phyloP scores from a whole-genome alignment of 441 rosid species.

The Erodium chrysanthum region DNA sequence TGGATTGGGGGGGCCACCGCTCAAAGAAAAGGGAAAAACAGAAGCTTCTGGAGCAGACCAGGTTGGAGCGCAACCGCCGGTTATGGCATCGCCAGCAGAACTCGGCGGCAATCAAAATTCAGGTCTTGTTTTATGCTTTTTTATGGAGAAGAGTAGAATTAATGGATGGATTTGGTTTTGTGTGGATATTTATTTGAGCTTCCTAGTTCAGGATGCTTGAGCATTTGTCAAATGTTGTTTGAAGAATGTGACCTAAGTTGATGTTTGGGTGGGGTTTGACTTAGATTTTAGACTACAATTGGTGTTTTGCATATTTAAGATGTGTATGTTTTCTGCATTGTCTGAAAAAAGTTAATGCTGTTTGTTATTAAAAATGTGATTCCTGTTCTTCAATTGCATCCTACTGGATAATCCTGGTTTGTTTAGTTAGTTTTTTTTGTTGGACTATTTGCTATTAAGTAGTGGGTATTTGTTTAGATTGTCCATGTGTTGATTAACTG shows the following conservation, averaged over 20 bases:
- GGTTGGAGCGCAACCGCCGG: constrained; percentile 82
- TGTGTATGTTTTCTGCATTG: neutral
- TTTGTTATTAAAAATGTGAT: neutral
- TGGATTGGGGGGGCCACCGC: constrained; percentile 96
- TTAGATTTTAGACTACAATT: no score
- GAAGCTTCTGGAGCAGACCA: constrained; percentile 89
- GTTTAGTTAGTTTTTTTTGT: neutral
- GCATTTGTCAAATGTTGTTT: neutral
- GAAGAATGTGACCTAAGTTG: neutral
- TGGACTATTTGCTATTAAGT: neutral
- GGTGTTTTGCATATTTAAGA: neutral
- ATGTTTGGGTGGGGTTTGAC: no score
- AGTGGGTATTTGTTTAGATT: neutral
- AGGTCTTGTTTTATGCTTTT: constrained; percentile 32
- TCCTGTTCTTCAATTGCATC: neutral
- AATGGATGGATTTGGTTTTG: neutral
- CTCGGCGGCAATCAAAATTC: constrained; percentile 68
- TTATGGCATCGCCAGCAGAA: constrained; percentile 63
- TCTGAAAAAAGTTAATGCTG: neutral
- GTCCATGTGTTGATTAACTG: neutral
- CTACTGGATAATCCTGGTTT: neutral
- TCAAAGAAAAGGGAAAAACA: constrained; percentile 86
- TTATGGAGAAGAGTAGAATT: no score
- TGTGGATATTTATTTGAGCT: neutral
- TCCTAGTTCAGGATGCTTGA: no score